A percentile compares a stretch with the other conserved stretches of the same genome.
phyloP scores from a whole-genome alignment of 169 alveolate genomes.

The Eimeria sp. region DNA sequence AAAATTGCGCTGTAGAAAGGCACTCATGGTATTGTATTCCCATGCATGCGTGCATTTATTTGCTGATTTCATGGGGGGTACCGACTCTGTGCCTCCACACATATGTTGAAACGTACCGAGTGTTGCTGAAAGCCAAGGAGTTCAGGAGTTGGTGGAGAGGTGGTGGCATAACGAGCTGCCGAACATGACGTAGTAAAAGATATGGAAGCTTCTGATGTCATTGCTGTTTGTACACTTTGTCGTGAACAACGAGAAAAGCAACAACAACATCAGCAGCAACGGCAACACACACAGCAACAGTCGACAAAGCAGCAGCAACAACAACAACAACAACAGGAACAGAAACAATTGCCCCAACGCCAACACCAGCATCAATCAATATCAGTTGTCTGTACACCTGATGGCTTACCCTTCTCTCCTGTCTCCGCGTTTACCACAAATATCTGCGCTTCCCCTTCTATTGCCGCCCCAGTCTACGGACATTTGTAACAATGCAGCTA shows the following conservation, averaged over 20 bases:
- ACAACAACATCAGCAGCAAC: neutral
- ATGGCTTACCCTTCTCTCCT: conserved; percentile 1
- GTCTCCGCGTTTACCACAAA: neutral
- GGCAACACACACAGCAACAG: neutral
- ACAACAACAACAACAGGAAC: neutral
- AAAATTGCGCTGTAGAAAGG: no score
- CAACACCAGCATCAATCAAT: no score
- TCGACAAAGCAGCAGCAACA: no score
- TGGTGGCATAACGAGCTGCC: conserved; percentile 3
- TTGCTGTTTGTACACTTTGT: neutral
- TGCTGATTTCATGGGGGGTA: neutral
- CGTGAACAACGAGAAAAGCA: neutral
- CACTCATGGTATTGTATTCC: neutral
- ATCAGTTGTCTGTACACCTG: neutral
- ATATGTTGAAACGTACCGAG: neutral
- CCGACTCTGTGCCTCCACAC: neutral
- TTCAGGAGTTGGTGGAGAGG: conserved; percentile 26
- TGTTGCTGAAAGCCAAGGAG: neutral
- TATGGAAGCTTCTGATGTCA: neutral
- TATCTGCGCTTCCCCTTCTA: neutral
- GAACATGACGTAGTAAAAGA: neutral
- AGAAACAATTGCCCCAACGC: neutral
- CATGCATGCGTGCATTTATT: neutral
- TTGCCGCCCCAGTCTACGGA: neutral
- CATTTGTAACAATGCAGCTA: no score